Evolutionary conservation across 352 stramenopile species (phyloP), one percentile per base, ranked within the genome.

Genomic region (Globisporangium okanoganense): DNA sequence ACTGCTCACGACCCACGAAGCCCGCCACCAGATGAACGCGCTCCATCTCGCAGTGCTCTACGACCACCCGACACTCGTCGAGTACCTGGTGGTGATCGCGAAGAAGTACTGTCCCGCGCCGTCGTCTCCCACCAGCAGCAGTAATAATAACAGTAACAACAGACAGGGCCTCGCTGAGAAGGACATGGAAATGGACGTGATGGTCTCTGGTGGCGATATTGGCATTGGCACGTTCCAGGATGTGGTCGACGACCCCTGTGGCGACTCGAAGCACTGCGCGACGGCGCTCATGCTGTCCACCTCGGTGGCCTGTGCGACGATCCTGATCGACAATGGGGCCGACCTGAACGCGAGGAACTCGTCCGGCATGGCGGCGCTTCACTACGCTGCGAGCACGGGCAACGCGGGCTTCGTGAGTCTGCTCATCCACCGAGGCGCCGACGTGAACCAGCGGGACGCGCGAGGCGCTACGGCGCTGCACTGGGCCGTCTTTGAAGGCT

Each of bases 401-500:
- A 90, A 94, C 48, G 82, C 85, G 20, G 82, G 70, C 13, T 78
- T 90, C 27, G 72, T 92, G 61, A 90, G 78, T 63, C 44, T 94
- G 40, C 56, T 92, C 45, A 69, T 94, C 35, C 69, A 65, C 13
- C 68, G 73, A 31, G 85, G 80, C 24, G 80, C 80, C 0, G 73
- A 91, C 58, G 76, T 89, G n/a, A 88, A 92, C 66, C 71, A 83
- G 60, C 76, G 71, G 2, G 85, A 94, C 47, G 74, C 65, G 33
- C 76, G 85, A 22, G 85, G 85, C 1, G 85, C 85, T 4, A 94
- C 85, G 0, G 73, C 85, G 22, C 64, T 94, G 27, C 85, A 94
- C 51, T 94, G 85, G 85, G 81, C 82, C 8, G 85, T 94, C 8
- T 94, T 92, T 53, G 85, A 94, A 64, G 85, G 85, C 2, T 94